phyloP scores from a whole-genome alignment of 345 rosid genomes.

The Laguncularia racemosa region DNA sequence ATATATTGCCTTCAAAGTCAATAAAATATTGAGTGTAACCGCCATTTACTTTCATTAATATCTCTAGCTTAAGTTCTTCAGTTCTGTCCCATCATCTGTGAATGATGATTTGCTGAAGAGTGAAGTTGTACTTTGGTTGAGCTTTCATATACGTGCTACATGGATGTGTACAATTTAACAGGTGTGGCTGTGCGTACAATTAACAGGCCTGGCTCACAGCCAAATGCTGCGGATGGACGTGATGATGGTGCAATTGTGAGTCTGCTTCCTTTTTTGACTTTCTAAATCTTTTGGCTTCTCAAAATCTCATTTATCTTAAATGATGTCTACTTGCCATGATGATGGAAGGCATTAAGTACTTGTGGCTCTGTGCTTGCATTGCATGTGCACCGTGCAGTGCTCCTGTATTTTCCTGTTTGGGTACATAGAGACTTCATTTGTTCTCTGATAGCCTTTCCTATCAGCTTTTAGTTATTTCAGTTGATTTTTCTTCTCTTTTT shows the following conservation, averaged over 20 bases:
- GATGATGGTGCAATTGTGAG: constrained; percentile 97
- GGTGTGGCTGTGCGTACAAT: constrained; percentile 72
- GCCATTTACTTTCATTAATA: too few species aligned
- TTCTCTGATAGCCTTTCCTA: not conserved
- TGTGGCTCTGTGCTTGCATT: too few species aligned
- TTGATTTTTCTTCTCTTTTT: constrained; percentile 2
- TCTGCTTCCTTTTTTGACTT: constrained; percentile 7
- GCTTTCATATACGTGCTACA: not conserved
- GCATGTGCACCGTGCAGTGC: constrained; percentile 5
- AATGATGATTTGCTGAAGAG: too few species aligned
- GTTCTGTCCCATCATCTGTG: too few species aligned
- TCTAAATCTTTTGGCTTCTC: too few species aligned
- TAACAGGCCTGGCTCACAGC: constrained; percentile 84
- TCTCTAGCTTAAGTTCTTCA: too few species aligned
- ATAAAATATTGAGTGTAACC: too few species aligned
- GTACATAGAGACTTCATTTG: not conserved
- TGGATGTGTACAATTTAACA: constrained; percentile 12
- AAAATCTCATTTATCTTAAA: not conserved
- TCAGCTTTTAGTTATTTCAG: not conserved
- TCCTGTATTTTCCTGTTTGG: not conserved
- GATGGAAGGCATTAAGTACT: too few species aligned
- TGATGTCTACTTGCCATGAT: too few species aligned
- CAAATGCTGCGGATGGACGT: constrained; percentile 88
- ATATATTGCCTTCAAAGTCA: too few species aligned
- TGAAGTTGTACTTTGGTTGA: not conserved